Evolutionary conservation across 495 filamentous ascomycete species (phyloP).

Genomic region (Penicillium arizonense): DNA sequence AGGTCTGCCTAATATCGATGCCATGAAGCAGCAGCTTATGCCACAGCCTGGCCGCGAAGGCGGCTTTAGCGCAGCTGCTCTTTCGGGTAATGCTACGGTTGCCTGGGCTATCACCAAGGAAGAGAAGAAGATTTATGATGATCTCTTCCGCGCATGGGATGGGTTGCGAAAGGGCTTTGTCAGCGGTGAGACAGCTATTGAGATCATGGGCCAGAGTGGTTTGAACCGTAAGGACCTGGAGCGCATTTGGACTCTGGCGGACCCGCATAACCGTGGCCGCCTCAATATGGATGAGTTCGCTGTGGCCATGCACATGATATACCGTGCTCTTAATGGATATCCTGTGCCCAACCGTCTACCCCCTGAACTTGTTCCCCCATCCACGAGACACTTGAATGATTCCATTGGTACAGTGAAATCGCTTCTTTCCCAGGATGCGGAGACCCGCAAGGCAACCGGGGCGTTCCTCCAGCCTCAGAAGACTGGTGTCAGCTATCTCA

Average conservation of each 20-base stretch:
- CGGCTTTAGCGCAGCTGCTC: conserved; percentile 81
- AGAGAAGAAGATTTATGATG: conserved; percentile 96
- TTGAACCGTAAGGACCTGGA: conserved; percentile 86
- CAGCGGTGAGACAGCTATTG: conserved; percentile 88
- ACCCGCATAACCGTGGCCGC: conserved; percentile 87
- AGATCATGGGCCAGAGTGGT: conserved; percentile 96
- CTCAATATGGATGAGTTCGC: conserved; percentile 98
- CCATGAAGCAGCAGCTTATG: conserved; percentile 96
- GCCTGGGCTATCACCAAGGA: conserved; percentile 99
- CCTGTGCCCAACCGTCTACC: conserved; percentile 89
- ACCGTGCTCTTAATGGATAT: conserved; percentile 93
- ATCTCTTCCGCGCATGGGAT: conserved; percentile 96
- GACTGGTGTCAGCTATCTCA: conserved; percentile 97
- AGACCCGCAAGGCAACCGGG: conserved; percentile 75
- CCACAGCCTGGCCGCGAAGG: conserved; percentile 92
- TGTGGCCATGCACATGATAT: conserved; percentile 98
- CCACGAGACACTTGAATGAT: conserved; percentile 88
- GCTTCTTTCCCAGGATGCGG: conserved; percentile 86
- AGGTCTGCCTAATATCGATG: conserved; percentile 90
- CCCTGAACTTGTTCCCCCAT: conserved; percentile 91
- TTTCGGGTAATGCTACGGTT: conserved; percentile 91
- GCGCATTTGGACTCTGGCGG: conserved; percentile 91
- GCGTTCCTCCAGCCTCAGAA: conserved; percentile 88
- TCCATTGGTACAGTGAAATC: conserved; percentile 92
- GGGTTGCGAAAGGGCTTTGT: conserved; percentile 92